phyloP scores from a whole-genome alignment of 208 protist species.

The Paratrypanosoma confusum region DNA sequence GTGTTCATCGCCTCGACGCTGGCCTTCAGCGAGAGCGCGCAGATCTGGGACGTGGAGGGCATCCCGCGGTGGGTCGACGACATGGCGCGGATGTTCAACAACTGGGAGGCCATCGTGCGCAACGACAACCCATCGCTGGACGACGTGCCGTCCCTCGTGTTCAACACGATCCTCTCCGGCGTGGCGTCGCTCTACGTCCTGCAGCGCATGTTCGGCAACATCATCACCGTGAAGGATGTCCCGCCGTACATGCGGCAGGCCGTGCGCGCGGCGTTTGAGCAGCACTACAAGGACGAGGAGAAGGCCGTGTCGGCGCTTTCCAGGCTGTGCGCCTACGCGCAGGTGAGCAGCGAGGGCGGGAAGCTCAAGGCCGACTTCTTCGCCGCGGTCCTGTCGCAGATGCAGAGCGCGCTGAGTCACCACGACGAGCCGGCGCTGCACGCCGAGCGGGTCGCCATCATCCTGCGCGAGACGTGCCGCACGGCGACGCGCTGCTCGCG shows the following conservation, averaged over 20 bases:
- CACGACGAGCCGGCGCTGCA: slow-evolving; percentile 33
- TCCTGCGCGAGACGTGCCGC: slow-evolving; percentile 42
- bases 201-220: slow-evolving; percentile 54
- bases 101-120: slow-evolving; percentile 79
- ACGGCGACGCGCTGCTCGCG: slow-evolving; percentile 69
- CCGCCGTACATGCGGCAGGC: slow-evolving; percentile 22
- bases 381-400: slow-evolving; percentile 62
- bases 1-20: slow-evolving; percentile 33
- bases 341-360: slow-evolving; percentile 17
- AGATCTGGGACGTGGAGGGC: slow-evolving; percentile 26
- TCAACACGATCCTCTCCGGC: slow-evolving; percentile 65
- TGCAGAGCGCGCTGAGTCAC: slow-evolving; percentile 64
- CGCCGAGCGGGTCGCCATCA: slow-evolving; percentile 55
- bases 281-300: slow-evolving; percentile 65
- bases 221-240: slow-evolving; percentile 34
- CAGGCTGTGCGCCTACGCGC: slow-evolving; percentile 64
- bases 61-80: slow-evolving; percentile 76
- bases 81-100: slow-evolving; percentile 71
- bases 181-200: slow-evolving; percentile 53
- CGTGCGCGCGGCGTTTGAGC: slow-evolving; percentile 37
- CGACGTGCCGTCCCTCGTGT: slow-evolving; percentile 74
- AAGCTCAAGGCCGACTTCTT: slow-evolving; percentile 63
- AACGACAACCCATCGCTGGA: slow-evolving; percentile 46
- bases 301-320: slow-evolving; percentile 39
- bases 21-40: slow-evolving; percentile 38